These are phyloP conservation scores for Ceratobasidium sp. DNA, from an alignment of 1,284 basidiomycete genomes.

Conservation along the genomic window DNA sequence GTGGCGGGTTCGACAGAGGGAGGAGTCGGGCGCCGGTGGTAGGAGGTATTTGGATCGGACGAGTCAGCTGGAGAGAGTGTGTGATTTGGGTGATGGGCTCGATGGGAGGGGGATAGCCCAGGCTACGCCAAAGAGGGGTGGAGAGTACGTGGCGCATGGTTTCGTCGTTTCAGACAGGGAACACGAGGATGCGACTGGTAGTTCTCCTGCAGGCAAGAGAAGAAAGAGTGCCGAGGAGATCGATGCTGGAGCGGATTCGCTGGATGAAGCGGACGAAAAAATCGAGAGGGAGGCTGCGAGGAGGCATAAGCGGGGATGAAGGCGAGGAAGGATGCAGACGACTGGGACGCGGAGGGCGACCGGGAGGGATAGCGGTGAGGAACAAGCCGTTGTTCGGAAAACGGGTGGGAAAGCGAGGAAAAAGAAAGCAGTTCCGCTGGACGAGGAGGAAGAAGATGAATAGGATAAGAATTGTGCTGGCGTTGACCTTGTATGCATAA, in stretches of 20 bases:
- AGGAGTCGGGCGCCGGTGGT: constrained; percentile 41
- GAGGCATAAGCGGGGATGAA: constrained; percentile 58
- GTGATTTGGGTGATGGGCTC: constrained; percentile 40
- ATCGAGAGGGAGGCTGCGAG: constrained; percentile 59
- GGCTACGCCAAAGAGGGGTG: constrained; percentile 52
- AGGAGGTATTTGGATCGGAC: constrained; percentile 42
- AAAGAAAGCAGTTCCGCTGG: constrained; percentile 48
- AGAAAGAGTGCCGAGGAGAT: constrained; percentile 51
- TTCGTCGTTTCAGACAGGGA: constrained; percentile 81
- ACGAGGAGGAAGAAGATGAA: constrained; percentile 33
- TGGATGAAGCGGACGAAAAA: constrained; percentile 74
- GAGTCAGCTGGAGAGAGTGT: constrained; percentile 45
- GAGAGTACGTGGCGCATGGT: constrained; percentile 83
- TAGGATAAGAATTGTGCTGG: neutral
- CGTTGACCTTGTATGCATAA: neutral
- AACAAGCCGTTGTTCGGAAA: constrained; percentile 65
- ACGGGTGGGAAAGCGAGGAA: constrained; percentile 71
- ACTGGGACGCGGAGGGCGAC: constrained; percentile 51
- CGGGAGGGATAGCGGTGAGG: constrained; percentile 72
- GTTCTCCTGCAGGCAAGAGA: constrained; percentile 49
- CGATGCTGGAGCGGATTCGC: constrained; percentile 65
- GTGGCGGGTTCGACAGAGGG: constrained; percentile 62
- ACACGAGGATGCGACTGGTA: constrained; percentile 62
- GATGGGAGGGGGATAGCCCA: constrained; percentile 47
- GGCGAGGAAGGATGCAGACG: constrained; percentile 51